Percentiles rank a stretch among this genome's conserved stretches.
These are phyloP conservation scores for Aspergillus sp. DNA, from an alignment of 2,329 filamentous ascomycete species.

Conservation along the genomic window DNA sequence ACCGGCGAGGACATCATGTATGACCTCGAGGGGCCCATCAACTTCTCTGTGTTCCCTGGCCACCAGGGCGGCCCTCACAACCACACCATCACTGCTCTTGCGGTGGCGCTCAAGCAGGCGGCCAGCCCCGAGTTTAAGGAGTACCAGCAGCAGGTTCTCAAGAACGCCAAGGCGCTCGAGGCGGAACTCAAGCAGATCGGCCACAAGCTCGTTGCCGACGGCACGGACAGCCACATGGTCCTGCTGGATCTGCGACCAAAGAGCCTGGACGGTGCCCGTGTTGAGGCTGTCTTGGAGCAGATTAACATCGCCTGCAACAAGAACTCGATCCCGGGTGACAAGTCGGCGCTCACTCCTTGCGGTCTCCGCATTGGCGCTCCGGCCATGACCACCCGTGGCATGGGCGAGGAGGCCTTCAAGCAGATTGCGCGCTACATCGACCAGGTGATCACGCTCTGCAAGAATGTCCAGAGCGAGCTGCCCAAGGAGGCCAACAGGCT, in stretches of 20 bases:
- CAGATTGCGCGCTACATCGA: constrained; percentile 85
- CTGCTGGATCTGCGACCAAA: constrained; percentile 85
- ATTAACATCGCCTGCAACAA: constrained; percentile 99
- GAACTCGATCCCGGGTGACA: constrained; percentile 96
- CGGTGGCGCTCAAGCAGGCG: constrained; percentile 90
- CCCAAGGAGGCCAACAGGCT: constrained; percentile 98
- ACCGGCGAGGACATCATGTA: constrained; percentile 78
- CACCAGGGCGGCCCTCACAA: constrained; percentile 98
- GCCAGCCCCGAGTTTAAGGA: constrained; percentile 80
- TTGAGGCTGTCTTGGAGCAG: constrained; percentile 92
- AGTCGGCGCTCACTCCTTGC: constrained; percentile 86
- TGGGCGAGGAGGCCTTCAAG: constrained; percentile 85
- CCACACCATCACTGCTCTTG: constrained; percentile 93
- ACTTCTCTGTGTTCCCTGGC: constrained; percentile 92
- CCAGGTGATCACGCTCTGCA: constrained; percentile 76
- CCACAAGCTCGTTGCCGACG: constrained; percentile 84
- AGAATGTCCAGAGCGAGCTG: constrained; percentile 71
- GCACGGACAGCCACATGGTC: constrained; percentile 95
- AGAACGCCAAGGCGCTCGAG: constrained; percentile 83
- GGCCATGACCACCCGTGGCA: constrained; percentile 93
- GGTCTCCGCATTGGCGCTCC: constrained; percentile 95
- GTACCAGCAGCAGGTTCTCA: constrained; percentile 83
- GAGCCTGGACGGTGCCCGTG: constrained; percentile 77
- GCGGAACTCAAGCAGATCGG: constrained; percentile 58
- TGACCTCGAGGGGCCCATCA: constrained; percentile 87